These are phyloP conservation scores for Eucalyptus marginata DNA, from an alignment of 345 rosid species.

Conservation along the genomic window DNA sequence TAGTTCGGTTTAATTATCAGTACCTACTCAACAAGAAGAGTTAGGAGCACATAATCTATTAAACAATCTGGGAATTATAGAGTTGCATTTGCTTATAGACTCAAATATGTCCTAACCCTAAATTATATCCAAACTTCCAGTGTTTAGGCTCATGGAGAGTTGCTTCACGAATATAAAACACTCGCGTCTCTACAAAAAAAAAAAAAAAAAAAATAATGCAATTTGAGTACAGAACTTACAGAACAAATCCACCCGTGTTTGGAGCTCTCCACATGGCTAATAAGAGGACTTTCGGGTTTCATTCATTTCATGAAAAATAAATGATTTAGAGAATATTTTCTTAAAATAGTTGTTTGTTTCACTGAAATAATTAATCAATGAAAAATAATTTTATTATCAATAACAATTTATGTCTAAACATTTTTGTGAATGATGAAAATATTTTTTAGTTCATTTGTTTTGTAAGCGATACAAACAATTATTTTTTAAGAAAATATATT, in stretches of 20 bases:
- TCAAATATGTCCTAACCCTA: background rate
- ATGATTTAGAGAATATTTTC: background rate
- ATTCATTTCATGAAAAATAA: background rate
- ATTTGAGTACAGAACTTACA: background rate
- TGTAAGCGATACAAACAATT: background rate
- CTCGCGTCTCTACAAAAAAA: too few species aligned
- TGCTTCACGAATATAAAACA: background rate
- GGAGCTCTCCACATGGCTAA: background rate
- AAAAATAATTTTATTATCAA: background rate
- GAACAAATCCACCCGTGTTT: background rate
- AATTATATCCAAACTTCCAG: background rate
- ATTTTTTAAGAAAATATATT: background rate
- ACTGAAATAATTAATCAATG: fast-evolving
- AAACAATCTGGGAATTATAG: background rate
- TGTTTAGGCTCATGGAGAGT: background rate
- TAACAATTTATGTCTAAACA: background rate
- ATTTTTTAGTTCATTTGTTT: background rate
- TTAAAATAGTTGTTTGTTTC: background rate
- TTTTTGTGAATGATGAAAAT: background rate
- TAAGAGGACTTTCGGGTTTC: fast-evolving
- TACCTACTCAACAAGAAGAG: background rate
- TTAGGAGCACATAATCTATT: background rate
- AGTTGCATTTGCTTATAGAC: background rate
- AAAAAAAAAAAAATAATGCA: too few species aligned
- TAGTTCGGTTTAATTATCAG: fast-evolving